These are phyloP conservation scores for Phytophthora europaea DNA, from an alignment of 352 stramenopile species.

Conservation along the genomic window DNA sequence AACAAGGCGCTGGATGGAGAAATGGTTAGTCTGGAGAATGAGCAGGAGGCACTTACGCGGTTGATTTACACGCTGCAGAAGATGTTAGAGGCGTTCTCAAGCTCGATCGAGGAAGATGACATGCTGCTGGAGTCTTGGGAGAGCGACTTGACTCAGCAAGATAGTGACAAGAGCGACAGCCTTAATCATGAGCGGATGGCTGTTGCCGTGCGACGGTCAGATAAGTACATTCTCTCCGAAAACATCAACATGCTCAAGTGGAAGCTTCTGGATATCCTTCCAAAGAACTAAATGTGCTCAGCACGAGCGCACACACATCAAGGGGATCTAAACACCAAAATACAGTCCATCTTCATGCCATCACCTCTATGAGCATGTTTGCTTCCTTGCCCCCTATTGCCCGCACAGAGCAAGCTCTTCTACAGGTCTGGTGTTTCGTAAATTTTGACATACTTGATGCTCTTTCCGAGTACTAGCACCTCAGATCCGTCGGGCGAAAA, in stretches of 20 bases:
- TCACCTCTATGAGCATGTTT: slow-evolving; percentile 15
- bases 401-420: slow-evolving; percentile 3
- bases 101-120: slow-evolving; percentile 56
- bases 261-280: slow-evolving; percentile 67
- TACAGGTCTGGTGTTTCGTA: slow-evolving; percentile 64
- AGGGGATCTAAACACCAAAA: slow-evolving; percentile 22
- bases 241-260: slow-evolving; percentile 81
- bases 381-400: neutral
- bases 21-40: slow-evolving; percentile 63
- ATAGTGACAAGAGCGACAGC: slow-evolving; percentile 30
- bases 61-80: slow-evolving; percentile 75
- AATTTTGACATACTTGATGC: slow-evolving; percentile 74
- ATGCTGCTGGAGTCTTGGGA: slow-evolving; percentile 43
- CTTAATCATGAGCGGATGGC: slow-evolving; percentile 69
- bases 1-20: slow-evolving; percentile 63
- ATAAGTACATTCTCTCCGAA: slow-evolving; percentile 71
- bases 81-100: slow-evolving; percentile 63
- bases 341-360: slow-evolving; percentile 28
- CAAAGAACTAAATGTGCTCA: slow-evolving; percentile 33
- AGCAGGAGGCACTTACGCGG: slow-evolving; percentile 56
- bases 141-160: slow-evolving; percentile 24
- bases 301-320: slow-evolving; percentile 5
- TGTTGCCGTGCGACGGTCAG: slow-evolving; percentile 57
- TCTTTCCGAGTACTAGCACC: slow-evolving; percentile 75
- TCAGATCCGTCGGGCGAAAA: slow-evolving; percentile 72